Evolutionary conservation across 495 filamentous ascomycete genomes (phyloP), one percentile per base, ranked within the genome.

Genomic region (Tuber borchii): DNA sequence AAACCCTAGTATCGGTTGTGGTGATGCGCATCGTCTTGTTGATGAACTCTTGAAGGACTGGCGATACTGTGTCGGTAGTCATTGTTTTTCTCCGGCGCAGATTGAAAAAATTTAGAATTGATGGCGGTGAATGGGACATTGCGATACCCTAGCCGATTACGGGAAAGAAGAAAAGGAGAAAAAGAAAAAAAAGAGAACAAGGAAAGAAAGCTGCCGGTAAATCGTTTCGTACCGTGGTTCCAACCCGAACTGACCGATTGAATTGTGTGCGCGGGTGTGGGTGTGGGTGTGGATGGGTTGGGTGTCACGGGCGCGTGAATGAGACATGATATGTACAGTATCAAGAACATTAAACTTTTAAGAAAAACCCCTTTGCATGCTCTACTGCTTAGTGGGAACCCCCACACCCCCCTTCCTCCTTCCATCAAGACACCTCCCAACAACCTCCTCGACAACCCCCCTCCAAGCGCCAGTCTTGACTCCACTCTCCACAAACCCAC

Each of bases 1-100:
- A 99, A 86, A 97, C 91, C 65, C 95, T 92, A 40, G 86, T 87
- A 83, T 98, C 95, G 7, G 90, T 92, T 40, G 91, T 92, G 79
- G 93, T 90, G 72, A 98, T 86, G 76, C 94, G 91, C 56, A 99
- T 85, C 71, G 87, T 90, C 81, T 89, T 89, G 84, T 88, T 89
- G 44, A 93, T 84, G 74, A 92, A 80, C 44, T 71, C 72, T 71
- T 83, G 81, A 8, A 83, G 81, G 77, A 72, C 78, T 10, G 77
- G 78, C 5, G 78, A 79, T 12, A 65, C 12, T 31, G 56, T 65
- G 34, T 65, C 56, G 56, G 56, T 65, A 16, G 56, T 8, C 56
- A 65, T 65, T 26, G 26, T 17, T 34, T 34, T 65, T 34, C 56
- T 65, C 56, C 56, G 56, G 56, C 56, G 56, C 56, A 65, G 56